These are phyloP conservation scores for Delitschia confertaspora DNA, from an alignment of 495 filamentous ascomycete species.

Conservation along the genomic window DNA sequence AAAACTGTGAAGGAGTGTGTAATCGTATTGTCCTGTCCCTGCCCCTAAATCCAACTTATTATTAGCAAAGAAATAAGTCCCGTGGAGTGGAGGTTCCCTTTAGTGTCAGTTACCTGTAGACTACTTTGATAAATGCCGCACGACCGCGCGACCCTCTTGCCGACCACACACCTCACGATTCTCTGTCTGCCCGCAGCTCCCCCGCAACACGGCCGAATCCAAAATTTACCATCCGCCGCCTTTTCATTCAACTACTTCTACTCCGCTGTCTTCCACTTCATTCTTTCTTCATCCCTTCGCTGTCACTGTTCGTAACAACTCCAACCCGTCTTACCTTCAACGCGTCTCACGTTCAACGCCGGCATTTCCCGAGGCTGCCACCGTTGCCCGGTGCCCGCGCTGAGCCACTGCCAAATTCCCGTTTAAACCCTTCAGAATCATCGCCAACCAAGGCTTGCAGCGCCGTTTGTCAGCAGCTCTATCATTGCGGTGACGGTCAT, in stretches of 20 bases:
- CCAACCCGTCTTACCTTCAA: neutral
- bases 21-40: neutral
- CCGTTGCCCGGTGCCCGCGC: neutral
- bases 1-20: too few relatives aligned
- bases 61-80: too few relatives aligned
- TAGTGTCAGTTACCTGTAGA: too few relatives aligned
- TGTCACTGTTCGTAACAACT: too few relatives aligned
- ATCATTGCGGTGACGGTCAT: neutral
- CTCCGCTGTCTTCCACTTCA: too few relatives aligned
- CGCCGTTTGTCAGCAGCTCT: constrained; percentile 5
- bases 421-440: neutral
- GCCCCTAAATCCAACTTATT: neutral
- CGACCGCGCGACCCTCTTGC: too few relatives aligned
- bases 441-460: neutral
- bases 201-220: neutral
- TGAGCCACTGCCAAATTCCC: neutral
- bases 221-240: neutral
- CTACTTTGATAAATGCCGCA: too few relatives aligned
- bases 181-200: too few relatives aligned
- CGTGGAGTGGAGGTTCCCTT: too few relatives aligned
- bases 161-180: too few relatives aligned
- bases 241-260: neutral
- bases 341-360: neutral
- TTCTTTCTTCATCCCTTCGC: neutral
- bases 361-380: neutral